Conservation (phyloP, 495 filamentous ascomycete species). For the Penicillium tannophilum region DNA sequence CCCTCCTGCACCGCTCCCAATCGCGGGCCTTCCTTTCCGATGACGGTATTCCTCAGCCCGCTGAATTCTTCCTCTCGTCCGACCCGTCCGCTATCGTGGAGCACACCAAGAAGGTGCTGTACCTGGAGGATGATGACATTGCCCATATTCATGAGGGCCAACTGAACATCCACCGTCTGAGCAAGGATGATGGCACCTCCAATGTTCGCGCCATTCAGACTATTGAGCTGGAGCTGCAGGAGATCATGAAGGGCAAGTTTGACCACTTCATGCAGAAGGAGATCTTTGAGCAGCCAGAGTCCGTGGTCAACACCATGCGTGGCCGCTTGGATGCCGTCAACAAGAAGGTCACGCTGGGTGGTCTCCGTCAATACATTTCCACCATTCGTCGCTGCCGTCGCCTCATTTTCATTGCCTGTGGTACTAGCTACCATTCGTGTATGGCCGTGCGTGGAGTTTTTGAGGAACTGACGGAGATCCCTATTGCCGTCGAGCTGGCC, state of each 20-base stretch:
- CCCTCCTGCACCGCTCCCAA: slow-evolving; percentile 94
- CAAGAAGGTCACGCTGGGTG: slow-evolving; percentile 93
- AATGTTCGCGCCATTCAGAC: slow-evolving; percentile 98
- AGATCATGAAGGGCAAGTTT: slow-evolving; percentile 99
- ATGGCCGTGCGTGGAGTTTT: slow-evolving; percentile 98
- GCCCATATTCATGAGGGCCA: slow-evolving; percentile 98
- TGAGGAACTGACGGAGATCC: slow-evolving; percentile 97
- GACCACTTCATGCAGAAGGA: slow-evolving; percentile 99
- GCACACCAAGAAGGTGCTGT: slow-evolving; percentile 99
- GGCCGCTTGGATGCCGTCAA: slow-evolving; percentile 91
- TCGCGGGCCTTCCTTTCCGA: slow-evolving; percentile 98
- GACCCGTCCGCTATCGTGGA: slow-evolving; percentile 98
- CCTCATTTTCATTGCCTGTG: slow-evolving; percentile 98
- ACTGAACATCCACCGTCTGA: slow-evolving; percentile 96
- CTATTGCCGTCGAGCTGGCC: slow-evolving; percentile 93
- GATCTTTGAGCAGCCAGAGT: slow-evolving; percentile 99
- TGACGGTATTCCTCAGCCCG: slow-evolving; percentile 95
- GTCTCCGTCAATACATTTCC: slow-evolving; percentile 90
- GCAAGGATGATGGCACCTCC: slow-evolving; percentile 93
- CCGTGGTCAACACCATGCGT: slow-evolving; percentile 99
- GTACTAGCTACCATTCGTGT: slow-evolving; percentile 97
- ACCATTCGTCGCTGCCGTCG: slow-evolving; percentile 95
- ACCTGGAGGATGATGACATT: slow-evolving; percentile 98
- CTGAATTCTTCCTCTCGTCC: slow-evolving; percentile 97
- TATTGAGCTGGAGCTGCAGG: slow-evolving; percentile 95